Evolutionary conservation across 805 yeast genomes (phyloP), one percentile per base, ranked within the genome.

Genomic region (Blastobotrys chiropterorum): DNA sequence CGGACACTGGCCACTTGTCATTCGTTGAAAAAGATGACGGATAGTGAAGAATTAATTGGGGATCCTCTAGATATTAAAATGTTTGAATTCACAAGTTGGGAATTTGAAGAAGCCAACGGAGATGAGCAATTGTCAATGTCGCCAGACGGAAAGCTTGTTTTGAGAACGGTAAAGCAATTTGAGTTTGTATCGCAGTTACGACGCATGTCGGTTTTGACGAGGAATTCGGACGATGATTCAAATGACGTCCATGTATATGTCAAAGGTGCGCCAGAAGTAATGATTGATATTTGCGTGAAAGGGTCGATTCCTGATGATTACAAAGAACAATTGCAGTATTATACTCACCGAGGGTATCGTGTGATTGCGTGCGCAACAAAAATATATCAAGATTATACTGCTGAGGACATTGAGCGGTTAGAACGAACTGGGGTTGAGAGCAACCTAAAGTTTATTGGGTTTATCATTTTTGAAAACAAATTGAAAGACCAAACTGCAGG

Each of bases 211-310:
- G 97, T 90, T 66, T 92, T 48, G 82, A 83, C 14, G 78, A 79
- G 53, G 72, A 74, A 1, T 69, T 67, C 40, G 60, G 66, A 30
- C 73, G 72, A 56, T 17, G 48, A 53, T 7, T 50, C 57, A 17
- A 67, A 71, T 17, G 65, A 69, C 16, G 72, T 74, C 55, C 69
- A 71, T 54, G 79, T 82, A 0, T 84, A 80, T 64, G 89, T 94
- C 11, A 94, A 94, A 64, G 99, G 99, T 47, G 99, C 99, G 0
- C 99, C 99, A 0, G 99, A 94, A 65, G 87, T 90, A 8, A 86
- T 94, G 76, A 73, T 78, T 30, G 83, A 81, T 15, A 80, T 94
- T 30, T 94, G 99, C 69, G 70, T 72, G 14, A 80, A 84, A 1
- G 80, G 77, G 16, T 72, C 90, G 0, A 68, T 94, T 47, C 99